Conservation (phyloP, 805 yeast genomes). For the Scheffersomyces coipomensis region DNA sequence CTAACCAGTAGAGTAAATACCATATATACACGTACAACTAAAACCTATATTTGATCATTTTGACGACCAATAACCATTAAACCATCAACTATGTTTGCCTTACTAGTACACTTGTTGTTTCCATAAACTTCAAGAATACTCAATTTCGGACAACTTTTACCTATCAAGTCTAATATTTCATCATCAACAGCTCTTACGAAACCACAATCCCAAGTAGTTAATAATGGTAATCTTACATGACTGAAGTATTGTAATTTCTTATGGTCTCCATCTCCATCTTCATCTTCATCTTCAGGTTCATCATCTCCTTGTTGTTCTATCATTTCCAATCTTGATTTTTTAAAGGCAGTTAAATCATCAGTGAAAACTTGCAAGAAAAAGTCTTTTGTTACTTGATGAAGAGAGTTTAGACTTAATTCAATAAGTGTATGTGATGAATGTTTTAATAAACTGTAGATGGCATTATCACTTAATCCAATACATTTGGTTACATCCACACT, state of each 20-base stretch:
- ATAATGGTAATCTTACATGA: slow-evolving; percentile 45
- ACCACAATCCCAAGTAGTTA: slow-evolving; percentile 72
- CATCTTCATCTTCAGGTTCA: slow-evolving; percentile 7
- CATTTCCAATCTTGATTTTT: slow-evolving; percentile 5
- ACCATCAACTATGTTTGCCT: slow-evolving; percentile 51
- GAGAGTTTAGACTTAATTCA: slow-evolving; percentile 70
- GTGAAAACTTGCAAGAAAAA: slow-evolving; percentile 49
- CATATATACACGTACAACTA: neutral
- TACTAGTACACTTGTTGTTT: slow-evolving; percentile 61
- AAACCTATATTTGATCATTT: slow-evolving; percentile 50
- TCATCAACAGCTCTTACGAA: slow-evolving; percentile 80
- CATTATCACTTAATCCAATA: slow-evolving; percentile 58
- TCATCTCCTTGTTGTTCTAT: slow-evolving; percentile 3
- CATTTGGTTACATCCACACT: slow-evolving; percentile 66
- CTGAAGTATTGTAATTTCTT: slow-evolving; percentile 11
- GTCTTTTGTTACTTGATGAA: slow-evolving; percentile 53
- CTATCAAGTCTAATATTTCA: slow-evolving; percentile 54
- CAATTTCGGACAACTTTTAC: slow-evolving; percentile 60
- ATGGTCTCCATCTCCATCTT: slow-evolving; percentile 2
- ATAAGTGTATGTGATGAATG: slow-evolving; percentile 69
- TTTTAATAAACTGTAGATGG: slow-evolving; percentile 54
- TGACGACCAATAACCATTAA: slow-evolving; percentile 73
- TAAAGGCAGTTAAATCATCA: slow-evolving; percentile 20
- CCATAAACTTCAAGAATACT: slow-evolving; percentile 79
- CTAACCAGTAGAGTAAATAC: too few relatives aligned